Evolutionary conservation across 2,329 filamentous ascomycete species (phyloP), one percentile per base, ranked within the genome.

Genomic region (Endoconidiophora laricicola): DNA sequence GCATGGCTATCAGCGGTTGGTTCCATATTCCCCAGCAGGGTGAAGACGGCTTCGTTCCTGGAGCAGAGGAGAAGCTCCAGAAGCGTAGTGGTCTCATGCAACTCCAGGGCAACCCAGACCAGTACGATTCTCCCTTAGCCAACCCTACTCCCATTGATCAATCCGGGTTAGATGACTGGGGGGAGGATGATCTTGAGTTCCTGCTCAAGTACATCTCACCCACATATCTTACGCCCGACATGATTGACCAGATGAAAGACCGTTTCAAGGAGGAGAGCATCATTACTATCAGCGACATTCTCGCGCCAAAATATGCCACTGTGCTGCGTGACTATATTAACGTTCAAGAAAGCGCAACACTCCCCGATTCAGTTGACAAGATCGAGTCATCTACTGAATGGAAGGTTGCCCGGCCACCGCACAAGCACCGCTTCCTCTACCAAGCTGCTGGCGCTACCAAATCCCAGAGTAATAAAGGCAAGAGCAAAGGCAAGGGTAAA

Each of bases 1-100:
- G 91, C 57, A 96, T 98, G 90, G 91, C 91, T 46, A 94, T 98
- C 61, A 94, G 86, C 61, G 91, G 91, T 48, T 98, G 91, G 91
- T 98, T 93, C 64, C 91, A 98, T 65, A 96, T 98, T 55, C 91
- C 91, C 0, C 91, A 98, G 66, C 68, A 84, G 57, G 90, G 90
- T 50, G 91, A 98, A 64, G 86, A 94, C 23, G 91, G 91, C 41
- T 98, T 83, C 58, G 79, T 94, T 57, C 71, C 83, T 61, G 91
- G 90, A 3, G 73, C 91, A 49, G 90, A 96, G 63, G 86, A 93
- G 68, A 83, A 81, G 61, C 77, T 93, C 55, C 86, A 85, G 10
- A 81, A 86, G 63, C 86, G 86, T 65, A 96, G 88, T 64, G 88
- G 87, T 59, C 72, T 96, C 56, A 86, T 87, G 66, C 90, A 96